A percentile compares a stretch with the other conserved stretches of the same genome.
Conservation (phyloP, 257 asterid genomes). For the Striga asiatica region DNA sequence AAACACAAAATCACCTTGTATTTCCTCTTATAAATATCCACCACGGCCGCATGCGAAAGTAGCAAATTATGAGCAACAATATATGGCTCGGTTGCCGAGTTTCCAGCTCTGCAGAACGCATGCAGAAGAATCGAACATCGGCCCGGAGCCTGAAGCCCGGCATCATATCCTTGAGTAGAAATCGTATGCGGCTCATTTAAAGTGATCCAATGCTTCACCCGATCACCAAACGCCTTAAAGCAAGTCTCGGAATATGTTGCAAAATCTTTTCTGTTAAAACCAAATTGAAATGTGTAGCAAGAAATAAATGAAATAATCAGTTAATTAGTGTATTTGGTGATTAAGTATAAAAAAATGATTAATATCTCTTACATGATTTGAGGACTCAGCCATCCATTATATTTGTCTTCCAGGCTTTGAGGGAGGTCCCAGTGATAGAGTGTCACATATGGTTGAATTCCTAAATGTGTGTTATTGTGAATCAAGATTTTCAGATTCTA, state of each 20-base stretch:
- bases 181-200: slow-evolving; percentile 83
- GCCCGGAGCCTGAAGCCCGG: slow-evolving; percentile 67
- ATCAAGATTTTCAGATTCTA: no score
- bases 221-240: slow-evolving; percentile 65
- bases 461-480: no score
- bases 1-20: no score
- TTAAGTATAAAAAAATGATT: background rate
- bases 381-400: slow-evolving; percentile 62
- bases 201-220: slow-evolving; percentile 93
- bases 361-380: slow-evolving; percentile 48
- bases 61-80: slow-evolving; percentile 59
- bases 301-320: background rate
- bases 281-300: background rate
- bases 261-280: slow-evolving; percentile 46
- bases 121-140: slow-evolving; percentile 57
- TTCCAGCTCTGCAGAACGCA: slow-evolving; percentile 53
- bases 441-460: slow-evolving; percentile 78
- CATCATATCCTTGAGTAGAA: slow-evolving; percentile 63
- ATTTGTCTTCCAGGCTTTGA: slow-evolving; percentile 59
- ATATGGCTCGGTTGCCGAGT: slow-evolving; percentile 78
- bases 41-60: slow-evolving; percentile 54
- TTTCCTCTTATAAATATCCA: slow-evolving; percentile 39
- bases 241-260: slow-evolving; percentile 70
- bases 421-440: slow-evolving; percentile 95
- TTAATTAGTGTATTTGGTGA: no score